Conservation (phyloP, 108 stramenopile species). For the Fragilaria radians region DNA sequence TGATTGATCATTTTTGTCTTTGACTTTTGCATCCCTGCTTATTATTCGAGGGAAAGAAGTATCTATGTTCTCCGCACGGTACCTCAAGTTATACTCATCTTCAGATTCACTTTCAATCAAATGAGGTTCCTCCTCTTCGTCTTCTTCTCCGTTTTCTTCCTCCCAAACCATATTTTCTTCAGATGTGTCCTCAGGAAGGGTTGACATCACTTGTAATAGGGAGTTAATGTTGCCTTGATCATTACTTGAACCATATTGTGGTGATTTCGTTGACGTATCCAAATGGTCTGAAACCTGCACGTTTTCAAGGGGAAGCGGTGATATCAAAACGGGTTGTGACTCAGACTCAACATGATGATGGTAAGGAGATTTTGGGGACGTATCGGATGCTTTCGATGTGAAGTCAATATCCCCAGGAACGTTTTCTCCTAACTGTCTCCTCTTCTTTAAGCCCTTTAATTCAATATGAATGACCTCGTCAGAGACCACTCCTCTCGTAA, state of each 20-base stretch:
- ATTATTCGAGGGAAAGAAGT: no score
- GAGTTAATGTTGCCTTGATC: no score
- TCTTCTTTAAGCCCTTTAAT: slow-evolving; percentile 3
- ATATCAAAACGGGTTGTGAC: no score
- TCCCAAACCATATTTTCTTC: slow-evolving; percentile 17
- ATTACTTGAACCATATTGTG: slow-evolving; percentile 47
- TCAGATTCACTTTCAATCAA: not conserved
- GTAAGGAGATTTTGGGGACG: no score
- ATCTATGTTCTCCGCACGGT: no score
- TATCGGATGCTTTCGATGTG: not conserved
- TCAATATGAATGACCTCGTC: slow-evolving; percentile 18
- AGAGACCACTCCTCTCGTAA: slow-evolving; percentile 3
- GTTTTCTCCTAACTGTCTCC: not conserved
- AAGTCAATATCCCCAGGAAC: not conserved
- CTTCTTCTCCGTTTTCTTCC: slow-evolving; percentile 26
- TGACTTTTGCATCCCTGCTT: no score
- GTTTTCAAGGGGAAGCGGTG: no score
- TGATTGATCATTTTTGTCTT: no score
- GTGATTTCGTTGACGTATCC: no score
- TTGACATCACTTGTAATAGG: not conserved
- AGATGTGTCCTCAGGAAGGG: not conserved
- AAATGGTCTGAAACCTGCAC: no score
- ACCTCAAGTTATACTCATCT: not conserved
- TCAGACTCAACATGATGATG: no score
- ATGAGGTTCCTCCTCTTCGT: slow-evolving; percentile 4